phyloP scores from a whole-genome alignment of 306 rosid species.

The Crotalaria pallida region DNA sequence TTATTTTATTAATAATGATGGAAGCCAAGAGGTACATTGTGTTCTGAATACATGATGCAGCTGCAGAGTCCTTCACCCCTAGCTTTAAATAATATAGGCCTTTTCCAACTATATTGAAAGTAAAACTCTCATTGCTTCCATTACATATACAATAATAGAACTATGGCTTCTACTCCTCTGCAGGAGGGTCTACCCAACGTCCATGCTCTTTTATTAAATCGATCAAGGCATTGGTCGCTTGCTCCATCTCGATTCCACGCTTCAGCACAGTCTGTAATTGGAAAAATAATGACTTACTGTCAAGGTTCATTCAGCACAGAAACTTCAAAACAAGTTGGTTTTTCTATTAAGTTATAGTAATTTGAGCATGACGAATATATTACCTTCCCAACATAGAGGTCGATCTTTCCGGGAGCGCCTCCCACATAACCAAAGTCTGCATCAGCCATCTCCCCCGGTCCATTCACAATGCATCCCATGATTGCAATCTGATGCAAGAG shows the following conservation, averaged over 20 bases:
- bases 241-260: slow-evolving; percentile 93
- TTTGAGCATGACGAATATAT: not conserved
- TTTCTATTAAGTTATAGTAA: not conserved
- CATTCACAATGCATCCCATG: slow-evolving; percentile 99
- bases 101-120: slow-evolving; percentile 8
- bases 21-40: not conserved
- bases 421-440: slow-evolving; percentile 99
- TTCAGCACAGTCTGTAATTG: slow-evolving; percentile 76
- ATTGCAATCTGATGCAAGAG: slow-evolving; percentile 71
- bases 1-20: not conserved
- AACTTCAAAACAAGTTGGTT: not conserved
- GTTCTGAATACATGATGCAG: not conserved
- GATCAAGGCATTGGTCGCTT: slow-evolving; percentile 87
- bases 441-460: slow-evolving; percentile 99
- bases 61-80: not conserved
- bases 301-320: slow-evolving; percentile 10
- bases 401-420: slow-evolving; percentile 97
- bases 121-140: not conserved
- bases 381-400: slow-evolving; percentile 98
- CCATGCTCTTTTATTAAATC: slow-evolving; percentile 86
- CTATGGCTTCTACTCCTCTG: slow-evolving; percentile 44
- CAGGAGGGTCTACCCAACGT: slow-evolving; percentile 92
- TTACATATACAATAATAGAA: not conserved
- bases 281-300: slow-evolving; percentile 7
- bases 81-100: not conserved